A percentile compares a stretch with the other conserved stretches of the same genome.
Conservation (phyloP, 2,329 filamentous ascomycete genomes). For the Aspergillus brunneoviolaceus region DNA sequence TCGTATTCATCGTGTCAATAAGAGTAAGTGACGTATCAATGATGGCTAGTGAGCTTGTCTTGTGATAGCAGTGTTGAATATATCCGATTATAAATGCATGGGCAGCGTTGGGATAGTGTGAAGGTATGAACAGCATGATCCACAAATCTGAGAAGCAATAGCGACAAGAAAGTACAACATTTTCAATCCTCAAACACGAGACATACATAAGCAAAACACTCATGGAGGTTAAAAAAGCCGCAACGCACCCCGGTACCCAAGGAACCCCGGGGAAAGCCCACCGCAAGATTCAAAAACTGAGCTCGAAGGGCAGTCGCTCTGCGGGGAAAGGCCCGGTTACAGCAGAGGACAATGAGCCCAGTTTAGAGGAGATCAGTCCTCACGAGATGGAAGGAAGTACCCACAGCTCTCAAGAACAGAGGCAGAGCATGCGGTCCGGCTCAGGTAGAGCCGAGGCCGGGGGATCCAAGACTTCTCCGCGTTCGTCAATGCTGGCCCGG, state of each 20-base stretch:
- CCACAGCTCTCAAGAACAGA: background rate
- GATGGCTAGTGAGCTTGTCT: background rate
- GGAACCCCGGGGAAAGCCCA: background rate
- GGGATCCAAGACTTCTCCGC: background rate
- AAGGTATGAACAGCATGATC: too few relatives aligned
- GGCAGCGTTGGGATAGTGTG: background rate
- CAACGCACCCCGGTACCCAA: background rate
- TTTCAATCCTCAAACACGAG: background rate
- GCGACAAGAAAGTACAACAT: background rate
- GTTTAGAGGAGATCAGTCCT: background rate
- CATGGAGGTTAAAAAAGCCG: background rate
- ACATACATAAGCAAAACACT: background rate
- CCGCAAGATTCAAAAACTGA: background rate
- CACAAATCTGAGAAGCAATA: background rate
- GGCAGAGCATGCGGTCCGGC: background rate
- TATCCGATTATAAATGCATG: background rate
- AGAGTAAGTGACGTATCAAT: background rate
- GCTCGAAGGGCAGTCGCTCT: background rate
- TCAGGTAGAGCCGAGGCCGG: background rate
- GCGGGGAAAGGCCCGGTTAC: background rate
- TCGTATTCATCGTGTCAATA: background rate
- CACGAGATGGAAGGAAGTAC: background rate
- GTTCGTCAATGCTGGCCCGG: background rate
- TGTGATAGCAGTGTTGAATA: background rate
- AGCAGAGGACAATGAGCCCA: background rate